Base-by-base conservation (phyloP, 2,329 filamentous ascomycete species). In the Dactylellina cionopaga region DNA sequence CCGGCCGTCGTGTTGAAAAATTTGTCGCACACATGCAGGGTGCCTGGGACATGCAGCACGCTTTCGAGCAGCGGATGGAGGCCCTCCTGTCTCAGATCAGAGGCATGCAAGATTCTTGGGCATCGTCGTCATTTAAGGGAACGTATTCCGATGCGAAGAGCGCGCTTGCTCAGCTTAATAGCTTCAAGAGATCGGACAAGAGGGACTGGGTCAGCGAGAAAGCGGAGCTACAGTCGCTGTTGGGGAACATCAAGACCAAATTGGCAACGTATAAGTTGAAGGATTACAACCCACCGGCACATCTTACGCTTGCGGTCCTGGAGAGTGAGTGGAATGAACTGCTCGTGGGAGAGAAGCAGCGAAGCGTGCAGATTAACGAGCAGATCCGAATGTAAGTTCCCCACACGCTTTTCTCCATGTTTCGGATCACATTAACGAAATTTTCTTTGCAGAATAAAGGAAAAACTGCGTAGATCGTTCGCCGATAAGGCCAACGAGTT, bases 201-300 rank as follows among this genome's bases (percentile, higher is more conserved):
- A 87, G 95, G 72, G 88, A 91, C 70, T 99, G 95, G 95, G 95
- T 99, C 25, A 95, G 92, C 0, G 95, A 99, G 82, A 98, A 97
- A 85, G 96, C 92, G 68, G 95, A 99, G 79, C 84, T 99, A 64
- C 33, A 55, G 51, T 95, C 94, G 3, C 83, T 99, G 72, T 83
- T 99, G 62, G 95, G 95, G 33, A 99, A 99, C 81, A 98, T 99
- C 85, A 98, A 97, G 84, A 99, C 95, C 0, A 99, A 99, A 81
- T 85, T 99, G 77, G 93, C 92, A 77, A 99, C 95, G 39, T 99
- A 99, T 80, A 89, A 93, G 52, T 82, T 99, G 63, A 88, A 92
- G 74, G 90, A 94, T 5, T 99, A 99, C 78, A 90, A 96, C 49
- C 95, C 95, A 33, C 95, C 95, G 2, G 84, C 86, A 59, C 91